Base-by-base conservation (phyloP, 2,329 filamentous ascomycete species). In the Trichoderma sp. region DNA sequence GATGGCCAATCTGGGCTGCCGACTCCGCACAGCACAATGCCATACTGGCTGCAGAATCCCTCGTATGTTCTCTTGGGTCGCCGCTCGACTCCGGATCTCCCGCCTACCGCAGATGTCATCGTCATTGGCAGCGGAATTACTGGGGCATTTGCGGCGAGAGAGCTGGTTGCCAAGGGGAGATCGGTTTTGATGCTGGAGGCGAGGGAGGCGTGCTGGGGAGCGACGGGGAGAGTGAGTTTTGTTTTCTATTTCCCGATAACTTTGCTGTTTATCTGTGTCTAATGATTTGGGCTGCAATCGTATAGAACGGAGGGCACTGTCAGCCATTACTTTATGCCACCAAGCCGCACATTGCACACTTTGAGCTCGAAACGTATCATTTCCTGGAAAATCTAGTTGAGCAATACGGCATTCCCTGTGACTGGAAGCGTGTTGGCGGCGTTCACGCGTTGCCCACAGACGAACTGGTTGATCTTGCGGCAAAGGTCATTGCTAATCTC, bases 181-280 rank as follows among this genome's bases (percentile, higher is more conserved):
- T 83, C 80, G n/a, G 85, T 94, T 8, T 83, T 94, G 6, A 85
- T 94, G 82, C 83, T 95, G 5, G 92, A 95, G 79, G 92, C 92
- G 16, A 84, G 92, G 74, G 92, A 94, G 81, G 91, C 89, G 4
- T 94, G 92, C 76, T 94, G 88, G 87, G 92, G 92, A 21, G 92
- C 92, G n/a, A 95, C 92, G 1, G 92, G 92, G n/a, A 82, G 92
- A 75, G 90, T 92, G 75, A 83, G 88, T 83, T 8, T 35, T 11
- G 11, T 35, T 10, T 27, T 27, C 27, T 27, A 4, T 7, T 47
- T 4, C 10, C 3, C 19, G 14, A 16, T 40, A 16, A 40, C 7
- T 40, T 47, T 21, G 19, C 4, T n/a, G 37, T 33, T 3, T 13
- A 19, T 27, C 21, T 33, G 53, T 43, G n/a, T 29, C 40, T 59